phyloP scores from a whole-genome alignment of 2,329 filamentous ascomycete genomes.

The Xylariaceae sp. region DNA sequence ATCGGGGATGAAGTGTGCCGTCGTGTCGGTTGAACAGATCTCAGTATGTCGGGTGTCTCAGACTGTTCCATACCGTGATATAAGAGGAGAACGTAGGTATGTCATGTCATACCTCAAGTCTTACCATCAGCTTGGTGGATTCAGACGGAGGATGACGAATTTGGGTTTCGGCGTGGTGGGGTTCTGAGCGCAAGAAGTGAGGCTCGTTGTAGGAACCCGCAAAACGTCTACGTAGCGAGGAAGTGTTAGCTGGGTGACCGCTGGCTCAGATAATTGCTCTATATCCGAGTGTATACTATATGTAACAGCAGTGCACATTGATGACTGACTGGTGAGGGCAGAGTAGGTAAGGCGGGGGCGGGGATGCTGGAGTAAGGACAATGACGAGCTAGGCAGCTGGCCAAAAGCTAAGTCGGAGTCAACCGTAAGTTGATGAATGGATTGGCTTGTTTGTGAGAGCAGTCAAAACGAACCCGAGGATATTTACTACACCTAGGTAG shows the following conservation, averaged over 20 bases:
- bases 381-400: background rate
- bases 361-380: background rate
- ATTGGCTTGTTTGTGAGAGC: background rate
- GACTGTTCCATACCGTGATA: slow-evolving; percentile 49
- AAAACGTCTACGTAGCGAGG: background rate
- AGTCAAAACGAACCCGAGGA: background rate
- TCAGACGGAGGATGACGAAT: slow-evolving; percentile 26
- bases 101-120: slow-evolving; percentile 36
- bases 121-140: slow-evolving; percentile 26
- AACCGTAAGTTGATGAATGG: background rate
- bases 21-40: slow-evolving; percentile 24
- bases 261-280: background rate
- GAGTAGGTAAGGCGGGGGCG: background rate
- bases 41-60: slow-evolving; percentile 26
- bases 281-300: background rate
- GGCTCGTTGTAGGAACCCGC: background rate
- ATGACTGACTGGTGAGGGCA: background rate
- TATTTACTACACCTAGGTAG: background rate
- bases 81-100: slow-evolving; percentile 31
- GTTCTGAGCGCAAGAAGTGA: background rate
- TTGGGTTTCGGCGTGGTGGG: slow-evolving; percentile 10
- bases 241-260: slow-evolving; percentile 3
- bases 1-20: slow-evolving; percentile 8
- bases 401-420: background rate
- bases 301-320: background rate